Evolutionary conservation across 1,284 basidiomycete species (phyloP), one percentile per base, ranked within the genome.

Genomic region (Coriolopsis trogii): DNA sequence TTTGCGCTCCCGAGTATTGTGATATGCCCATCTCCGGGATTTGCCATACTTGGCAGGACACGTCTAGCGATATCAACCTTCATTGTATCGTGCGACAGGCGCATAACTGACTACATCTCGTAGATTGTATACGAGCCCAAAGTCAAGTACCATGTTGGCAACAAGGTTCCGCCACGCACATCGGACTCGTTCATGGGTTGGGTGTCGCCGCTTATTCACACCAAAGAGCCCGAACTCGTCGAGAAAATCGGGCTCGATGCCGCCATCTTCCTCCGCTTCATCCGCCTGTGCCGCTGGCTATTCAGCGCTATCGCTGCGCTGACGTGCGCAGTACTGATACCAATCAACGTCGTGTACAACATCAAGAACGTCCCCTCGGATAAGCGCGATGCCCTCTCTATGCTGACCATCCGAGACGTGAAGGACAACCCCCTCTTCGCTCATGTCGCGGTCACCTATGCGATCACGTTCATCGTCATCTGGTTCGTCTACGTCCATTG

Each of bases 221-320:
- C 89, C 25, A 89, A 89, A 63, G 96, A 99, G 70, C 84, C 88
- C 24, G 88, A 94, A 60, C 82, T 98, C 38, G 77, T 98, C 26
- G 85, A 91, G 60, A 94, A 95, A 68, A 82, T 98, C 63, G 96
- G 93, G 15, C 83, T 98, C 18, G 97, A 99, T 68, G 96, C 95
- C 0, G 89, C 94, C 43, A 82, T 91, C 12, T 99, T 93, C 70
- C 82, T 99, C 16, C 89, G 95, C 20, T 98, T 99, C 69, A 79
- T 90, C 24, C 86, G 94, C 55, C 86, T 99, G 75, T 81, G 91
- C 65, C 85, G 94, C 23, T 84, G 82, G 76, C 74, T 92, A 33
- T 95, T 95, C 75, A 74, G 81, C 37, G 71, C 74, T 33, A 77
- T 94, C 47, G 84, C 89, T 1, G 43, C 82, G 44, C 73, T 93